Base-by-base conservation (phyloP, 1,284 basidiomycete genomes). In the Marasmius fiardii region DNA sequence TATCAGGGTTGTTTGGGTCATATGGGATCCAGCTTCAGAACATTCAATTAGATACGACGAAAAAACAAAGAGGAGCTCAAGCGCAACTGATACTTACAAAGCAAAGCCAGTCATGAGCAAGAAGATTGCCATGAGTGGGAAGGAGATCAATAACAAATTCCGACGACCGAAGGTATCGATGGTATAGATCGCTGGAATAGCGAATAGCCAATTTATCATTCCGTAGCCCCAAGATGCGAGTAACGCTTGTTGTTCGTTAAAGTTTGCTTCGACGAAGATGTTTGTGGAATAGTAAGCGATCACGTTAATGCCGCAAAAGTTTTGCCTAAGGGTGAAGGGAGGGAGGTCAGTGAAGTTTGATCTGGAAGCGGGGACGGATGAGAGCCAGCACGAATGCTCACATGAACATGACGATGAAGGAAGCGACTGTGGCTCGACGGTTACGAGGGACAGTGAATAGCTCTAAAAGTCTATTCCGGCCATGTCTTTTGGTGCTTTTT, bases 201-300 rank as follows among this genome's bases (percentile, higher is more conserved):
- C 84, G 59, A 85, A 86, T 1, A 84, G 16, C 74, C 79, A 84
- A 58, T 85, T 87, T 26, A 88, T 71, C n/a, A 83, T 70, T 51
- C 90, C 90, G 59, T 87, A 49, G 16, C 47, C 47, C 47, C 47
- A 49, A 0, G 89, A 89, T 0, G 86, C 84, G 34, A 82, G 71
- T 26, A 92, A 71, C 0, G 88, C 80, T 1, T 76, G 64, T 37
- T 71, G 72, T 4, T 69, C 62, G 0, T 68, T 67, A 62, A 80
- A 80, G 1, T 85, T 84, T 1, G 85, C 84, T 0, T 78, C 49
- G 2, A 69, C 58, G 72, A 92, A 92, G 57, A 92, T 78, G 11
- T 81, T 81, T 2, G 86, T 85, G 1, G 82, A 85, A 66, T 88
- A 88, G 70, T 86, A 90, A 1, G 86, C 81, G 61, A 82, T 83